Conservation (phyloP, 768 basidiomycete genomes). For the Boletus rubescentipes region DNA sequence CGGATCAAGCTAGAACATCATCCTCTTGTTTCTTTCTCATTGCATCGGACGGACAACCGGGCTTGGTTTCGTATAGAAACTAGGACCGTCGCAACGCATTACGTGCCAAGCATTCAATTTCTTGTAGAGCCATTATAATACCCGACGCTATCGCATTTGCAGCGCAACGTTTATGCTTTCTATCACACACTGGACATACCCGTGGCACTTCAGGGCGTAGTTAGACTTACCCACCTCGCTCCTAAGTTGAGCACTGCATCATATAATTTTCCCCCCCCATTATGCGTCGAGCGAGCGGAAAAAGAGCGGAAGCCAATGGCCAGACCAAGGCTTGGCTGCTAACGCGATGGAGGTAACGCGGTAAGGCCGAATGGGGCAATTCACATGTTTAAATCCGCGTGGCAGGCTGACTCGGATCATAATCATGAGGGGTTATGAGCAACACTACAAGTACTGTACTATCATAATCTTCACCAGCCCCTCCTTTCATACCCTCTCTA, state of each 20-base stretch:
- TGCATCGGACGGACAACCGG: not conserved
- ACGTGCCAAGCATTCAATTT: slow-evolving; percentile 6
- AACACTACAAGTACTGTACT: not conserved
- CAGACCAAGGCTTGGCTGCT: not conserved
- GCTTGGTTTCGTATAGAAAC: slow-evolving; percentile 8
- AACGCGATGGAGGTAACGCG: slow-evolving; percentile 19
- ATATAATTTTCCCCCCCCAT: not conserved
- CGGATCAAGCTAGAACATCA: slow-evolving; percentile 1
- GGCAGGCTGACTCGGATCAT: slow-evolving; percentile 1
- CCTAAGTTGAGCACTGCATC: slow-evolving; percentile 5
- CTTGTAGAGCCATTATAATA: slow-evolving; percentile 23
- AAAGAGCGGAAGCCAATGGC: slow-evolving; percentile 20
- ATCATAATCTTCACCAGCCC: not conserved
- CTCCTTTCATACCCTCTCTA: not conserved
- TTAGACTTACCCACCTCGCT: slow-evolving; percentile 1
- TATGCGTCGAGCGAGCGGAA: slow-evolving; percentile 6
- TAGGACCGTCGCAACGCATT: slow-evolving; percentile 6
- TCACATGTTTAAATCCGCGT: slow-evolving; percentile 32
- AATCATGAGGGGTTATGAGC: slow-evolving; percentile 23
- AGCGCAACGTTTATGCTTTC: slow-evolving; percentile 11
- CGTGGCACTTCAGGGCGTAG: not conserved
- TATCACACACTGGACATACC: slow-evolving; percentile 6
- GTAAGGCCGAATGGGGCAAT: slow-evolving; percentile 18
- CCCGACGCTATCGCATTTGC: slow-evolving; percentile 8
- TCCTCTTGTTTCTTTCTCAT: slow-evolving; percentile 1